Evolutionary conservation across 257 asterid species (phyloP), one percentile per base, ranked within the genome.

Genomic region (Fraxinus pennsylvanica): DNA sequence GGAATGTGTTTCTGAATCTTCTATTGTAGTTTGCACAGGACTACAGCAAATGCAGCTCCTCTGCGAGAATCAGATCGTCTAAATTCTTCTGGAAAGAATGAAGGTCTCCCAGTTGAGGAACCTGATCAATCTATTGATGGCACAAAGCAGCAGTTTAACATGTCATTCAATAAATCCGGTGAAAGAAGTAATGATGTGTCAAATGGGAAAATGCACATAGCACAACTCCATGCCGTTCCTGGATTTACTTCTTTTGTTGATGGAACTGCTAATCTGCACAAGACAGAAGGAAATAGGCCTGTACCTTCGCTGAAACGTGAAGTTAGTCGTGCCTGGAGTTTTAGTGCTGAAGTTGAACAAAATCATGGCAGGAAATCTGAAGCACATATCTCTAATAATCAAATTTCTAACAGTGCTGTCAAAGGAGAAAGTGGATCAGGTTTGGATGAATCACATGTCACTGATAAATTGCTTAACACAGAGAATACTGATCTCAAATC

Each of bases 161-260:
- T 89, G 89, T 89, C 97, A n/a, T 94, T 86, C 84, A 91, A 90
- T 85, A 92, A 82, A 85, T 89, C 90, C 59, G 73, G 82, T 81
- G 90, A 85, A 82, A 82, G 67, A 77, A 79, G 78, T 50, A 81
- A 29, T 32, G 92, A 92, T 72, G 81, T 83, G 57, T 66, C 84
- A 39, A 88, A 85, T 77, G 92, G 86, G 77, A 87, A 89, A 72
- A 88, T 88, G 13, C 95, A 90, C 72, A 73, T 87, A 75, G 89
- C 97, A 65, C 82, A 92, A 84, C 85, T 90, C 81, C 91, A 91
- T 73, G 94, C 93, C 41, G 90, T 92, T 77, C 91, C 97, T 75
- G 97, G 90, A 71, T 92, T 92, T 81, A 85, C 93, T 25, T 84
- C 75, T 86, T 90, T 92, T 74, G 83, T 90, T 66, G 91, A 92